Evolutionary conservation across 768 basidiomycete species (phyloP), one percentile per base, ranked within the genome.

Genomic region (Clathrus columnatus): DNA sequence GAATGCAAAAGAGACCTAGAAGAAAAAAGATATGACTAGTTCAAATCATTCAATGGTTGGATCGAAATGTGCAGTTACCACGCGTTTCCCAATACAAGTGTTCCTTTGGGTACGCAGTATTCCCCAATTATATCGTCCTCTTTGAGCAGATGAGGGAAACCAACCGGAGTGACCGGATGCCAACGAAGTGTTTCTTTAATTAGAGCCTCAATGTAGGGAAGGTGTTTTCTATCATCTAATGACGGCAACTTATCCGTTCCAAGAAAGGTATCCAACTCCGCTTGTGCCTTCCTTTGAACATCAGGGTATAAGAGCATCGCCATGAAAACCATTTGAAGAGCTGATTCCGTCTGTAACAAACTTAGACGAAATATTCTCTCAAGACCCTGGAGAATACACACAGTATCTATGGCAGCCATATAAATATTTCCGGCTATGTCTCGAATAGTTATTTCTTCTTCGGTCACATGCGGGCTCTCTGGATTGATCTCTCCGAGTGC

Each of bases 131-230:
- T 32, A 51, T 32, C 17, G 7, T 18, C 18, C 10, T 20, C 20
- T 23, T 51, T 43, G 11, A 20, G 42, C n/a, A 41, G 30, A 18
- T 27, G 29, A 16, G 30, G 20, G 14, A 24, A 11, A 59, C 57
- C 60, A 26, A 55, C 18, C 7, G 59, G 53, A 8, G 45, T 45
- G 41, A 46, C 48, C 41, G 60, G 53, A 7, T 52, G 36, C 59
- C 54, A 60, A 26, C 61, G 52, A 5, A 61, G 43, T 11, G 32
- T 29, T 48, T 63, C 62, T 21, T 42, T 54, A 5, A 57, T 5
- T 5, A 63, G 10, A n/a, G 49, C 51, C 5, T 55, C 42, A n/a
- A 60, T n/a, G 28, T 63, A 63, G 4, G 62, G 62, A 24, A 62
- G 50, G 27, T 27, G 14, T n/a, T 23, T 30, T 46, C 36, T 48